phyloP scores from a whole-genome alignment of 2,329 filamentous ascomycete genomes.

The Hyphodiscus sp. region DNA sequence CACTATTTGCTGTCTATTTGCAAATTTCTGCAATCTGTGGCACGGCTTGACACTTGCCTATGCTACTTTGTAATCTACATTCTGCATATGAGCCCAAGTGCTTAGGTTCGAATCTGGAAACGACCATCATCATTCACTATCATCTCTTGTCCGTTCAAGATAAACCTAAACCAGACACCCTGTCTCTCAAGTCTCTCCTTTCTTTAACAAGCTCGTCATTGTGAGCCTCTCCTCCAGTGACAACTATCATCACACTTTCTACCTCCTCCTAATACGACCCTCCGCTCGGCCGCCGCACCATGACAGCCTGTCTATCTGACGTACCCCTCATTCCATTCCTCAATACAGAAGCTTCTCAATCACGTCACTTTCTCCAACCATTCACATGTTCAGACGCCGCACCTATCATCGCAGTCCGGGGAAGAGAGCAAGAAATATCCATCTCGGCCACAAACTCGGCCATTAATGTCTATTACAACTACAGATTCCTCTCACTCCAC shows the following conservation, averaged over 20 bases:
- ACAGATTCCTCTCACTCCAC: too few species aligned
- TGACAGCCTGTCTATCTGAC: background rate
- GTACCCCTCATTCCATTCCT: background rate
- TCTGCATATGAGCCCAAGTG: too few species aligned
- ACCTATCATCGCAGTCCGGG: background rate
- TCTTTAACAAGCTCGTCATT: too few species aligned
- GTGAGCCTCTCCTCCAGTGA: too few species aligned
- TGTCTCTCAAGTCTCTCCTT: too few species aligned
- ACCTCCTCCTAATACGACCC: background rate
- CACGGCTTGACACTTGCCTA: too few species aligned
- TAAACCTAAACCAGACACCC: too few species aligned
- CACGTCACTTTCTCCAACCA: too few species aligned
- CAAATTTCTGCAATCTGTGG: background rate
- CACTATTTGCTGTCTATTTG: background rate
- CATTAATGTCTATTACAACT: background rate
- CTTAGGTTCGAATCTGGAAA: too few species aligned
- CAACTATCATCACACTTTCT: background rate
- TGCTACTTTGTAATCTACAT: too few species aligned
- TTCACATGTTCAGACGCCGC: background rate
- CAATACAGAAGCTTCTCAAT: background rate
- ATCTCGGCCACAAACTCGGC: background rate
- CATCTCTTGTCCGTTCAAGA: too few species aligned
- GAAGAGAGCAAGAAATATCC: background rate
- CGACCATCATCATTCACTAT: too few species aligned
- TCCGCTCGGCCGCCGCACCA: background rate